Conservation (phyloP, 345 rosid species). For the Ricinus communis region DNA sequence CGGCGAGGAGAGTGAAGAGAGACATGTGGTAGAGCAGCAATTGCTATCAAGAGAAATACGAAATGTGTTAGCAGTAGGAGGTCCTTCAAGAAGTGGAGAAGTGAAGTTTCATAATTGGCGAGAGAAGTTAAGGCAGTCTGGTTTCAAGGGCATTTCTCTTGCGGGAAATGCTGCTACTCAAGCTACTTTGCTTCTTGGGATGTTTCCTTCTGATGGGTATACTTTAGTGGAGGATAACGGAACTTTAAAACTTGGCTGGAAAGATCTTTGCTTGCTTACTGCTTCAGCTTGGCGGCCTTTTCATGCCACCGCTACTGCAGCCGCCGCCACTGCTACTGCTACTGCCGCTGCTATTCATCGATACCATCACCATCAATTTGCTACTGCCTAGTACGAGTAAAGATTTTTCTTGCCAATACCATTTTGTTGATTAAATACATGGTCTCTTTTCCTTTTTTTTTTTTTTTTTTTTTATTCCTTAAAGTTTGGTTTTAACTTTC, state of each 20-base stretch:
- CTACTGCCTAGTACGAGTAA: slow-evolving; percentile 10
- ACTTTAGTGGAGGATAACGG: slow-evolving; percentile 95
- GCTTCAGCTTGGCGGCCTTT: slow-evolving; percentile 98
- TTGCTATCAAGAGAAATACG: slow-evolving; percentile 84
- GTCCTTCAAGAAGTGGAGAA: slow-evolving; percentile 75
- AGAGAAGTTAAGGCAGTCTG: slow-evolving; percentile 83
- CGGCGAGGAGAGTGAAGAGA: slow-evolving; percentile 96
- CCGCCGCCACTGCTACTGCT: not conserved
- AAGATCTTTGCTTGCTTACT: slow-evolving; percentile 94
- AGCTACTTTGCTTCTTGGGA: slow-evolving; percentile 81
- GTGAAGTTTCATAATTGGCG: slow-evolving; percentile 88
- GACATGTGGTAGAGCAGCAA: slow-evolving; percentile 97
- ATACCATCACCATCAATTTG: slow-evolving; percentile 3
- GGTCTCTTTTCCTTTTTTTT: not conserved
- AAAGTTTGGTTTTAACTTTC: not conserved
- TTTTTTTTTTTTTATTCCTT: too few relatives aligned
- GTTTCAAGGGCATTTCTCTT: slow-evolving; percentile 79
- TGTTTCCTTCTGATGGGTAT: slow-evolving; percentile 95
- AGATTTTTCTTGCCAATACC: not conserved
- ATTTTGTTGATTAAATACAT: not conserved
- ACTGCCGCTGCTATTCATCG: not conserved
- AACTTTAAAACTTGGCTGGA: slow-evolving; percentile 95
- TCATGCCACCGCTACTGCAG: slow-evolving; percentile 13
- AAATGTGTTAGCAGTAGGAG: slow-evolving; percentile 82
- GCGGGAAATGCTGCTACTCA: slow-evolving; percentile 92